Conservation (phyloP, 441 rosid species). For the Raphanus hybrid region DNA sequence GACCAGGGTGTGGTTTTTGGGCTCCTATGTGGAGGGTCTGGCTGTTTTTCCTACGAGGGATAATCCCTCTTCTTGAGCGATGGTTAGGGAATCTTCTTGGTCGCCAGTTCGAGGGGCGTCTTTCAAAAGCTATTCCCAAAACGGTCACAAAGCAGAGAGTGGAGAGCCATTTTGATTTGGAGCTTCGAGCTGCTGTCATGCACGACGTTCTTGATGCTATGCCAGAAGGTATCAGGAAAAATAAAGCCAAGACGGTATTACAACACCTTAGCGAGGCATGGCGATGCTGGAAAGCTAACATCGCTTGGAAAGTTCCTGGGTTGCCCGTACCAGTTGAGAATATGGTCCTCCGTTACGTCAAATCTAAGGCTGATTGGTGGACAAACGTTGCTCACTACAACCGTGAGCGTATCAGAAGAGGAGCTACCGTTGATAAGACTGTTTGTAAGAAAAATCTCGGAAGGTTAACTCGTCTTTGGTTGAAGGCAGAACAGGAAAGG, state of each 20-base stretch:
- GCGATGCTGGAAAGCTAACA: neutral
- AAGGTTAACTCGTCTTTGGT: slow-evolving; percentile 12
- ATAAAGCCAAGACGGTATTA: neutral
- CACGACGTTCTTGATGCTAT: slow-evolving; percentile 96
- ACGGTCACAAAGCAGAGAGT: slow-evolving; percentile 93
- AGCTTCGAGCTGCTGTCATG: slow-evolving; percentile 99
- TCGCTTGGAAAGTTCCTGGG: neutral
- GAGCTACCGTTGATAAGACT: neutral
- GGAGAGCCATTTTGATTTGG: slow-evolving; percentile 95
- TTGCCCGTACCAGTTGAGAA: neutral
- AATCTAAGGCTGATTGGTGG: neutral
- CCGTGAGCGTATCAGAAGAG: slow-evolving; percentile 3
- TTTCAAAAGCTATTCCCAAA: neutral
- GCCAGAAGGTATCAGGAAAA: slow-evolving; percentile 53
- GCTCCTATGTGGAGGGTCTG: neutral
- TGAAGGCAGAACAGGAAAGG: slow-evolving; percentile 62
- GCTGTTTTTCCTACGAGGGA: neutral
- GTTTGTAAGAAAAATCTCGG: neutral
- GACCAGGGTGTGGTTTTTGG: neutral
- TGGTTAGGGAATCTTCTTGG: neutral
- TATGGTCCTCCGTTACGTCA: neutral
- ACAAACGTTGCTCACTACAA: neutral
- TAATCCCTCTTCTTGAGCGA: neutral
- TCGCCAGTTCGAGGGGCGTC: slow-evolving; percentile 1
- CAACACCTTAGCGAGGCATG: neutral